A percentile compares a stretch with the other conserved stretches of the same genome.
These are phyloP conservation scores for Tuber calosporum DNA, from an alignment of 495 filamentous ascomycete genomes.

Conservation along the genomic window DNA sequence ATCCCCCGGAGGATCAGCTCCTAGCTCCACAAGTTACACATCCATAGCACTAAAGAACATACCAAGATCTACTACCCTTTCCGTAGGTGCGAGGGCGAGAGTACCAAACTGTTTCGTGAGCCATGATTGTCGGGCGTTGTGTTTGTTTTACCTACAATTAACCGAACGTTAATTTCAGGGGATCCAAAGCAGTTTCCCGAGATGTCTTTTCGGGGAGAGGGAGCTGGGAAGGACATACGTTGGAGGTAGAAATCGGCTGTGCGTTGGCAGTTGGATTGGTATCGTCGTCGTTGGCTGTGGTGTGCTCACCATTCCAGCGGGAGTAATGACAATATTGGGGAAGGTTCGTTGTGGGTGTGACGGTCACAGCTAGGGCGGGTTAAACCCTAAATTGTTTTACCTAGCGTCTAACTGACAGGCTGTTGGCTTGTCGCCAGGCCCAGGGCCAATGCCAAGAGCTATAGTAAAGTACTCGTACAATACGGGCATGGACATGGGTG, in stretches of 20 bases:
- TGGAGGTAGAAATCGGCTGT: not conserved
- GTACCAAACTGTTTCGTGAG: conserved; percentile 95
- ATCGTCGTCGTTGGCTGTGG: not conserved
- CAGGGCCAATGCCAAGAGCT: not conserved
- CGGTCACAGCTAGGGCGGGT: not conserved
- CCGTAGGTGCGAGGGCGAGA: conserved; percentile 92
- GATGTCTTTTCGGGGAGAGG: not conserved
- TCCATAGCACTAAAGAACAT: conserved; percentile 43
- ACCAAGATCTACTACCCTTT: conserved; percentile 90
- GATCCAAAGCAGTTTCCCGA: not conserved
- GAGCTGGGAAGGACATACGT: not conserved
- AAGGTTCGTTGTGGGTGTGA: not conserved
- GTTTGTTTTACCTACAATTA: not conserved
- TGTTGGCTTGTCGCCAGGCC: not conserved
- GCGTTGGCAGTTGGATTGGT: not conserved
- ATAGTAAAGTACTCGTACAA: no score
- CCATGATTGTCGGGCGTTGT: not conserved
- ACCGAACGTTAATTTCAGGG: not conserved
- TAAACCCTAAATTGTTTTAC: not conserved
- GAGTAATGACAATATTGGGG: not conserved
- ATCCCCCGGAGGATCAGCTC: conserved; percentile 37
- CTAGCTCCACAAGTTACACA: conserved; percentile 12
- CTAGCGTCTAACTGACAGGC: not conserved
- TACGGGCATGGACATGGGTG: no score
- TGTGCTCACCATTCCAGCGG: not conserved